Evolutionary conservation across 202 grass and related monocot species (phyloP).

Genomic region (Digitaria exilis): DNA sequence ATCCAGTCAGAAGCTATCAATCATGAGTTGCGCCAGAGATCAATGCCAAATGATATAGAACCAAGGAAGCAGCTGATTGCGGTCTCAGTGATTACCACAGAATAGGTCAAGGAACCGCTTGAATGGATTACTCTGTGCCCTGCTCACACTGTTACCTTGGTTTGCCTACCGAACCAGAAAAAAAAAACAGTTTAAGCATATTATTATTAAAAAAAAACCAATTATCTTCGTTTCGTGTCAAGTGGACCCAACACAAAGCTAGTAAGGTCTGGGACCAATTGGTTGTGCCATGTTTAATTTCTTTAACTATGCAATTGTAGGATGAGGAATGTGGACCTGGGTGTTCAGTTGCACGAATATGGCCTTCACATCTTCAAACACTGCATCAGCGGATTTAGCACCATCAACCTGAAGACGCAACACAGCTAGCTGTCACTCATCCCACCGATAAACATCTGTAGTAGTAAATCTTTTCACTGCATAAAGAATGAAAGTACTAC

Average conservation of each 20-base stretch:
- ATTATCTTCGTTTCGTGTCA: too few relatives aligned
- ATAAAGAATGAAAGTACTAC: background rate
- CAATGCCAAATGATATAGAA: background rate
- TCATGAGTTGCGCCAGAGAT: too few relatives aligned
- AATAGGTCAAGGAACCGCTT: constrained; percentile 45
- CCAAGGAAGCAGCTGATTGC: background rate
- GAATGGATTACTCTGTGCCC: constrained; percentile 27
- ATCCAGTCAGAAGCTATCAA: background rate
- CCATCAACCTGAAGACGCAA: constrained; percentile 60
- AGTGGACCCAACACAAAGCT: background rate
- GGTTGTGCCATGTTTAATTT: background rate
- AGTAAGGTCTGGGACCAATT: background rate
- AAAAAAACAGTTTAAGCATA: too few relatives aligned
- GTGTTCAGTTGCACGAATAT: constrained; percentile 52
- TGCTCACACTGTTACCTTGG: constrained; percentile 18
- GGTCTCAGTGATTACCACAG: constrained; percentile 42
- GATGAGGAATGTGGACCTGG: constrained; percentile 31
- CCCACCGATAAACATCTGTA: background rate
- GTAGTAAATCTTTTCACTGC: too few relatives aligned
- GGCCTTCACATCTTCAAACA: constrained; percentile 76
- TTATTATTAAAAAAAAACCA: too few relatives aligned
- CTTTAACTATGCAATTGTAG: too few relatives aligned
- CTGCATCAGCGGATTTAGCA: constrained; percentile 51
- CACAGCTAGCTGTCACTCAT: background rate
- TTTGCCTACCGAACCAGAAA: constrained; percentile 32